A percentile compares a stretch with the other conserved stretches of the same genome.
These are phyloP conservation scores for Hypoxylon sp. DNA, from an alignment of 2,329 filamentous ascomycete genomes.

Conservation along the genomic window DNA sequence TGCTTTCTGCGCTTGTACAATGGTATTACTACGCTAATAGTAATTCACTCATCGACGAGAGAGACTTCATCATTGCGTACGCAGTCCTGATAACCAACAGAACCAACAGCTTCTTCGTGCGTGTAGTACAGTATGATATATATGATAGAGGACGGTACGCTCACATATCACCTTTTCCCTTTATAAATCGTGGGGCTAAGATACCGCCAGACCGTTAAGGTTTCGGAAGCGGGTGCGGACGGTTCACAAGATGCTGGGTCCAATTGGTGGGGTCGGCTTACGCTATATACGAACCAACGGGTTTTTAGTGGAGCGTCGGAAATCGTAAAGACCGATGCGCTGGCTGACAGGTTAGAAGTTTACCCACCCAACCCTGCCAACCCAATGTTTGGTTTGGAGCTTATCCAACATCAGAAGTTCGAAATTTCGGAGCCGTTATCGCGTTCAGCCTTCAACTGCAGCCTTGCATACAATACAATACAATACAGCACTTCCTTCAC, in stretches of 20 bases:
- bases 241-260: conserved; percentile 15
- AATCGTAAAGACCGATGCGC: conserved; percentile 19
- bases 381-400: conserved; percentile 21
- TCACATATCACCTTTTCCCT: background rate
- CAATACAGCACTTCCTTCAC: background rate
- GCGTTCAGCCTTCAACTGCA: background rate
- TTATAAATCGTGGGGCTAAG: conserved; percentile 33
- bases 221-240: conserved; percentile 35
- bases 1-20: conserved; percentile 12
- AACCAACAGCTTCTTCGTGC: background rate
- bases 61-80: conserved; percentile 17
- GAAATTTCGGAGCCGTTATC: conserved; percentile 16
- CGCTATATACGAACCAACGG: background rate
- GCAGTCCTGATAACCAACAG: conserved; percentile 6
- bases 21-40: conserved; percentile 41
- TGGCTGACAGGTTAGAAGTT: too few species aligned
- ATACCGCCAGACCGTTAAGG: conserved; percentile 29
- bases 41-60: conserved; percentile 26
- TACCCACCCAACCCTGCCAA: conserved; percentile 16
- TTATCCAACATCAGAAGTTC: conserved; percentile 1
- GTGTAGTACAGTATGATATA: conserved; percentile 1
- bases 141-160: conserved; percentile 26
- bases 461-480: background rate
- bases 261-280: conserved; percentile 2
- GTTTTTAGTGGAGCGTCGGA: conserved; percentile 20